Percentiles rank a stretch among this genome's conserved stretches.
phyloP scores from a whole-genome alignment of 2,329 filamentous ascomycete species.

The Beauveria sp. region DNA sequence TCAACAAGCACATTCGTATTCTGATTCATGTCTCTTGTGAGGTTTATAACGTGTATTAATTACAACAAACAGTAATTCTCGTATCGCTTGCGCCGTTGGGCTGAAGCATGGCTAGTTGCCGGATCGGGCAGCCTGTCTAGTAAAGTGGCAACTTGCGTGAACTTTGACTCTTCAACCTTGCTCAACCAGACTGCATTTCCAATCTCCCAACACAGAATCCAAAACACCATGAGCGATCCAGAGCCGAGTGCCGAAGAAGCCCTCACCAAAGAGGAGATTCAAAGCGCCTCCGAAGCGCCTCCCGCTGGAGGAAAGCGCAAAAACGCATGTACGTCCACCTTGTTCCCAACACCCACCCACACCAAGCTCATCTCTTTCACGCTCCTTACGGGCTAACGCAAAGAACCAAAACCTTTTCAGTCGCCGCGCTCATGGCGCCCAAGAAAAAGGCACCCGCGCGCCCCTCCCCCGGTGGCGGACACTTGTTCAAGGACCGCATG shows the following conservation, averaged over 20 bases:
- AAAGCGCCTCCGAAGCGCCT: conserved; percentile 22
- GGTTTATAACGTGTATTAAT: too few species aligned
- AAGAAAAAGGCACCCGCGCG: conserved; percentile 24
- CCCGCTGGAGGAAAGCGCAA: conserved; percentile 16
- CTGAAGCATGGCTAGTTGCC: neutral
- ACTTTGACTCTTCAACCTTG: neutral
- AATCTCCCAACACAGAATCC: neutral
- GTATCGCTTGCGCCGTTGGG: neutral
- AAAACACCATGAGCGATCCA: conserved; percentile 17
- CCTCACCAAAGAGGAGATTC: conserved; percentile 34
- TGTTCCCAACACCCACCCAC: neutral
- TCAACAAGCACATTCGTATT: neutral
- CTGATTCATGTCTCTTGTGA: too few species aligned
- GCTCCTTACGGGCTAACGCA: too few species aligned
- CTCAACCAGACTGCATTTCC: neutral
- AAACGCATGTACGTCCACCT: conserved; percentile 33
- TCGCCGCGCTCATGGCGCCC: conserved; percentile 30
- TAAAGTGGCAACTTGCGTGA: neutral
- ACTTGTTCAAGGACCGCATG: conserved; percentile 43
- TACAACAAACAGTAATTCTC: too few species aligned
- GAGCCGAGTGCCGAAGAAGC: conserved; percentile 30
- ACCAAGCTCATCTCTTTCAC: too few species aligned
- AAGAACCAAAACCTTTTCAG: too few species aligned
- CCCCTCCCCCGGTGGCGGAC: conserved; percentile 8
- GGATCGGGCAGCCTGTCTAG: neutral